Conservation (phyloP, 495 filamentous ascomycete genomes). For the Aspergillus saccharolyticus region DNA sequence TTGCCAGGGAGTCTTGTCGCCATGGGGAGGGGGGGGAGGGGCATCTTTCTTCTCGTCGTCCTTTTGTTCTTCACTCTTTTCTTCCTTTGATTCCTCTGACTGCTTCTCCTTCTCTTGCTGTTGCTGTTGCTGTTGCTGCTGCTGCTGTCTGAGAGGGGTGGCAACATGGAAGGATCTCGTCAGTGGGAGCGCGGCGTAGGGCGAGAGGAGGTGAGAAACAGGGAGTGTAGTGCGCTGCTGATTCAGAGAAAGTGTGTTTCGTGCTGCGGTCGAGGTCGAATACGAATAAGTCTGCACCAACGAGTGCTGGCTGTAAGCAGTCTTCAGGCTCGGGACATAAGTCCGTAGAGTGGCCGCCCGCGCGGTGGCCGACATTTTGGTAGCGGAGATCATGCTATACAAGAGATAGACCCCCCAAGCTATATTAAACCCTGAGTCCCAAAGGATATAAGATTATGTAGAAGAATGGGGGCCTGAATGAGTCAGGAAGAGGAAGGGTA, state of each 20-base stretch:
- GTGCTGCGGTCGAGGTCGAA: conserved; percentile 21
- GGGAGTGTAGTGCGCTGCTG: conserved; percentile 21
- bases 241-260: conserved; percentile 3
- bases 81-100: conserved; percentile 41
- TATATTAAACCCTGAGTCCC: conserved; percentile 10
- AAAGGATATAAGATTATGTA: conserved; percentile 3
- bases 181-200: conserved; percentile 37
- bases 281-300: conserved; percentile 37
- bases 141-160: conserved; percentile 34
- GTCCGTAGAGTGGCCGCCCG: conserved; percentile 40
- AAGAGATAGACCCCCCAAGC: background rate
- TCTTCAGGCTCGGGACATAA: conserved; percentile 29
- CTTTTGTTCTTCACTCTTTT: conserved; percentile 41
- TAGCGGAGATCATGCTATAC: conserved; percentile 41
- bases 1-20: conserved; percentile 96
- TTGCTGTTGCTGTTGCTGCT: conserved; percentile 40
- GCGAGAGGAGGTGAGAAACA: conserved; percentile 33
- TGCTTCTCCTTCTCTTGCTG: conserved; percentile 43
- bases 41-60: conserved; percentile 66
- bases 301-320: conserved; percentile 53
- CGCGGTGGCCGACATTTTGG: conserved; percentile 38
- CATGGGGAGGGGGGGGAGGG: conserved; percentile 84
- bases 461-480: conserved; percentile 4
- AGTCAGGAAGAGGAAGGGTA: background rate
- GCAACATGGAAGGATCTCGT: conserved; percentile 40